Base-by-base conservation (phyloP, 345 rosid species). In the Atalantia buxifolia region DNA sequence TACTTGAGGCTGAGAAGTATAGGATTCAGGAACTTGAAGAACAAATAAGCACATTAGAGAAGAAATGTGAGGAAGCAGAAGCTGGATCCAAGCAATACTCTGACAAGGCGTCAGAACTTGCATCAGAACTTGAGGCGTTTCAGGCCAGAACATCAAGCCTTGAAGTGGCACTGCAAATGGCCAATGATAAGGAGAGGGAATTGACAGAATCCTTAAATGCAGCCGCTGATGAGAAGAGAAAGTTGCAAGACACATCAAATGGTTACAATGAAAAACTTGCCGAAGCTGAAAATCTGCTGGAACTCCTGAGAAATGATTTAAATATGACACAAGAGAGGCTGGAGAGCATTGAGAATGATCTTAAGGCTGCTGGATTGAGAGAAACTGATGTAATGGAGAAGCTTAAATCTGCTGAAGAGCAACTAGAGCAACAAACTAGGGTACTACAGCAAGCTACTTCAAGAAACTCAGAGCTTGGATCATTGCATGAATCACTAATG, bases 21-120 rank as follows among this genome's bases (percentile, higher is more conserved):
- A 90, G 94, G 84, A 97, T 91, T 78, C 96, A 92, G 83, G 98
- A 97, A 81, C 98, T 93, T 75, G 98, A 92, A 81, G 98, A 93
- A 81, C 97, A 92, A 83, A 74, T 90, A 68, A 80, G 86, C 77
- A 60, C 84, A 50, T 77, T 94, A 61, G 94, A 94, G 83, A 97
- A 86, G 87, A 94, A 91, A 84, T 84, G 80, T 40, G 87, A 68
- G 12, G 92, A 88, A 50, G 82, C 92, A 35, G 99, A 94, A 83
- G 90, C 86, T 35, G 91, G 89, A 60, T 86, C 93, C 50, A 84
- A 85, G 75, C 85, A 83, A 76, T 63, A 89, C 83, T 76, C 85
- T 4, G 81, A 83, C 66, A 87, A 88, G 86, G 86, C 80, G 56
- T 85, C 89, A 72, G 94, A 93, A 79, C 86, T 97, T 77, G 84